Base-by-base conservation (phyloP, 352 stramenopile genomes). In the Phytophthora meadii region DNA sequence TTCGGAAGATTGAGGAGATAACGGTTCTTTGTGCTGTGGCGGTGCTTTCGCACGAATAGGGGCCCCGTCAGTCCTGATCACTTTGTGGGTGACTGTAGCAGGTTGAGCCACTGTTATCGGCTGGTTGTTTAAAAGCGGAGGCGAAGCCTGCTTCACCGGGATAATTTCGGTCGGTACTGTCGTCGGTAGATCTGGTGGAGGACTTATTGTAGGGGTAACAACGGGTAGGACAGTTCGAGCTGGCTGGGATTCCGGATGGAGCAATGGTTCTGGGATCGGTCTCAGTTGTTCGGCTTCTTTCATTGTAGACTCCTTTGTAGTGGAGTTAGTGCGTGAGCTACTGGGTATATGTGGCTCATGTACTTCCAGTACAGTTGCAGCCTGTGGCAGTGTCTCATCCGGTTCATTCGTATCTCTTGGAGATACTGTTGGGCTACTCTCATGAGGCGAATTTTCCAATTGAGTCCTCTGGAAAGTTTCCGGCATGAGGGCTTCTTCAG, bases 41-140 rank as follows among this genome's bases (percentile, higher is more conserved):
- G 39, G 12, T 15, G 30, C 17, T 1, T 8, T 11, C 30, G 34
- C 17, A 6, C 41, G 45, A n/a, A 63, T 61, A 11, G 59, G 59
- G 4, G 15, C 19, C 19, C 17, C 63, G 2, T 27, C 37, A 28
- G 25, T 17, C 28, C 57, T 61, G 36, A 44, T 36, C 4, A 10
- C 14, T 50, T 70, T 49, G 8, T 19, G 37, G 14, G 34, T 12
- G 11, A 34, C 48, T 17, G 11, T 1, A 19, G 12, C 4, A 63
- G 52, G 17, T 44, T 68, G 40, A 30, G 34, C 27, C 8, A 7
- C 15, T 40, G 15, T 1, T n/a, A 14, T 39, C 19, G 36, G 32
- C 22, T 39, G 54, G 24, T 22, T 59, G 25, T 44, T 34, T 3
- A 7, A 1, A 32, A 14, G 14, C 15, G 49, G 17, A 37, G 37